Evolutionary conservation across 129 eudicot genomes (phyloP), one percentile per base, ranked within the genome.

Genomic region (Flaveria ramosissima): DNA sequence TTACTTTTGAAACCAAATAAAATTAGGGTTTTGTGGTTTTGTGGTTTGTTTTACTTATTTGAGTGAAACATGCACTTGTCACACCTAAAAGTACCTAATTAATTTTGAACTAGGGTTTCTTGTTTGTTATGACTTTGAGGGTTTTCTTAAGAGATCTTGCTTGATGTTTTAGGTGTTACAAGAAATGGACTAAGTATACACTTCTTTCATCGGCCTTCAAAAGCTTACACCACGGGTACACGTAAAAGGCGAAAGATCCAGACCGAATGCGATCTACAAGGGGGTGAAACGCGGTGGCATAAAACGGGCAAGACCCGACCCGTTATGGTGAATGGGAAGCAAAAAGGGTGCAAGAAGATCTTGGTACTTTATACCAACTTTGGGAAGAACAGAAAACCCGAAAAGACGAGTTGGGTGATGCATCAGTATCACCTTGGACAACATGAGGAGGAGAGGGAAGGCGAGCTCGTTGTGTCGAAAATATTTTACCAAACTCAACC

Each of bases 331-430:
- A 74, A 73, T 51, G 73, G 82, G 56, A 85, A 76, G 60, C 88
- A 82, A 59, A 86, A 85, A 83, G 96, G 96, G 16, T 79, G 85
- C 77, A 89, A 89, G 78, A 89, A 89, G 74, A 89, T 89, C 47
- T 89, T 89, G 72, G 96, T 89, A 61, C 91, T 89, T 67, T 89
- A 89, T 63, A 84, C 91, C 21, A 89, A 89, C 84, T 89, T 85
- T 23, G 96, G 96, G 19, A 89, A 85, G 72, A 89, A 83, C 19
- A 80, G 64, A 72, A 89, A 89, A 55, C 89, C 96, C 6, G 89
- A 89, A 75, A 89, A 89, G 79, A 89, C 96, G 2, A 89, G 78
- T 80, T 89, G 96, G 96, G 89, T 89, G 2, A 89, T 89, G 96
- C 96, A 89, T 80, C 96, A 89, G 27, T 89, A 89, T 42, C 96